Evolutionary conservation across 2,329 filamentous ascomycete genomes (phyloP).

Genomic region (Aspergillus pseudotamarii): DNA sequence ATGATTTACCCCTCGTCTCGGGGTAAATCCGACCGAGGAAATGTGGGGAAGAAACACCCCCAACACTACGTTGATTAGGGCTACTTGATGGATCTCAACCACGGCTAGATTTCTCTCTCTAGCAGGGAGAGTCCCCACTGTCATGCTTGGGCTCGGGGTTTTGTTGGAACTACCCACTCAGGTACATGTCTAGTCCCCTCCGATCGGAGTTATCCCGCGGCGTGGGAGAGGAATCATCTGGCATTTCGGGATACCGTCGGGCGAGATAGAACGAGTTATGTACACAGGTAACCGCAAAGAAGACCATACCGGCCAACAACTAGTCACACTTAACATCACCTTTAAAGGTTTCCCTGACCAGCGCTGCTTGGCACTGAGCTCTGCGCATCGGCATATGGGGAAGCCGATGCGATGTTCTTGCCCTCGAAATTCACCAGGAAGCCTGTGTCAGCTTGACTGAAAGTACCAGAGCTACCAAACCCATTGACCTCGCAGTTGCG

Average conservation of each 20-base stretch:
- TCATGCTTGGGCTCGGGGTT: too few species aligned
- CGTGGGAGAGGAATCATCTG: too few species aligned
- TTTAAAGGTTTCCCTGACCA: slow-evolving; percentile 49
- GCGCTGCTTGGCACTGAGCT: slow-evolving; percentile 41
- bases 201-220: too few species aligned
- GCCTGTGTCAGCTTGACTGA: slow-evolving; percentile 46
- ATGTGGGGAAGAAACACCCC: not conserved
- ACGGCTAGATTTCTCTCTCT: too few species aligned
- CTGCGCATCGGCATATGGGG: slow-evolving; percentile 38
- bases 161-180: too few species aligned
- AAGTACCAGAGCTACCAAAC: slow-evolving; percentile 39
- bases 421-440: slow-evolving; percentile 57
- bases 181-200: too few species aligned
- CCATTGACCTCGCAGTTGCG: slow-evolving; percentile 57
- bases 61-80: not conserved
- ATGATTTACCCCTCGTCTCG: not conserved
- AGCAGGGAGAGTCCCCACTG: too few species aligned
- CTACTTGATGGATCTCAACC: too few species aligned
- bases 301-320: too few species aligned
- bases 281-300: too few species aligned
- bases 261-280: too few species aligned
- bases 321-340: fast-evolving
- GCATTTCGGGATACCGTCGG: too few species aligned
- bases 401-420: slow-evolving; percentile 56
- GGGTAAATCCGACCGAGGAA: slow-evolving; percentile 5